Base-by-base conservation (phyloP, 2,329 filamentous ascomycete genomes). In the Cercospora berteroae region DNA sequence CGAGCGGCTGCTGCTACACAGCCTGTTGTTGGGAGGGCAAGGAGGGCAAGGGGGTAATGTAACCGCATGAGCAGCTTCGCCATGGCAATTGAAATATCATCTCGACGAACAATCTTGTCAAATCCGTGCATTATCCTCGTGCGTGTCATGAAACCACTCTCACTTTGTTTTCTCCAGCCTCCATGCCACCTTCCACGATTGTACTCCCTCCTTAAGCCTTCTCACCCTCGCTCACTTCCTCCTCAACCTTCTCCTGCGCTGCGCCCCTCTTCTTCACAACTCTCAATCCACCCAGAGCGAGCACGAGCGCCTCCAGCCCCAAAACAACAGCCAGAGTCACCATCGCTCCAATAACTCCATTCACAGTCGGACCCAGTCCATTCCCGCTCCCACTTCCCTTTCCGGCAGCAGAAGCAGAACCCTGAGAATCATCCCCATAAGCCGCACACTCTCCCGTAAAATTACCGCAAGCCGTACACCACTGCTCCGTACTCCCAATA, bases 391-490 rank as follows among this genome's bases (percentile, higher is more conserved):
- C 55, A 9, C 68, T 75, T 12, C 71, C 69, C 36, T 71, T 69
- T 18, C 77, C 75, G 44, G 72, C 75, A 23, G 73, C 65, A 20
- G 71, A 70, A 1, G 78, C 25, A 72, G 12, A 29, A 60, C 33
- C 5, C 72, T 13, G n/a, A 2, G 36, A n/a, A 7, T 39, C 25
- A 20, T 57, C 29, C 3, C 52, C 58, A 63, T 79, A 82, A 18
- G 79, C 78, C 6, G 88, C 87, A 76, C 92, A 95, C 25, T 83
- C 80, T 2, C 88, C 90, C 0, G 87, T 89, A 0, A 84, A 85
- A 80, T 91, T 93, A 5, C 91, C 91, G 78, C 93, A 97, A 66
- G 85, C 84, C 1, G 78, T 76, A 81, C 93, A 97, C 93, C 93
- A 96, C 64, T 87, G 79, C 65, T 83, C 76, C 7, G 87, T 88